Percentiles rank a stretch among this genome's conserved stretches.
Evolutionary conservation across 345 rosid genomes (phyloP).

Genomic region (Salix exigua): DNA sequence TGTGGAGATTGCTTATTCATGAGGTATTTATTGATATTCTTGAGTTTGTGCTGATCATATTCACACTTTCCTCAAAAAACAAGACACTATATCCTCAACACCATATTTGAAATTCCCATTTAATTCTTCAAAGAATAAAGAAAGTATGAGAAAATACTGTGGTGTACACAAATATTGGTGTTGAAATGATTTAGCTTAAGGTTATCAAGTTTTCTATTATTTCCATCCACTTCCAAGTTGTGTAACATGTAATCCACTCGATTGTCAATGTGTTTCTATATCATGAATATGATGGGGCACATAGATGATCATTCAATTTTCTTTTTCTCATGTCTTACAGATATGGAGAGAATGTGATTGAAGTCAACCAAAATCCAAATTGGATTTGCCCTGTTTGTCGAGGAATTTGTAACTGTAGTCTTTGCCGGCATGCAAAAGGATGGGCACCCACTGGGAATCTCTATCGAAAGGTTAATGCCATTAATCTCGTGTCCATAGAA

Average conservation of each 20-base stretch:
- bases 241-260: neutral
- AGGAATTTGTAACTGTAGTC: slow-evolving; percentile 38
- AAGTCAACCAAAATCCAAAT: slow-evolving; percentile 26
- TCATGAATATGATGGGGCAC: neutral
- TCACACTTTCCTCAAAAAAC: too few relatives aligned
- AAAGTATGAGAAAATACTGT: neutral
- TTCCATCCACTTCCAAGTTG: neutral
- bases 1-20: slow-evolving; percentile 40
- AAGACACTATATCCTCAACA: too few relatives aligned
- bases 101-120: too few relatives aligned
- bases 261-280: neutral
- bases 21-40: slow-evolving; percentile 18
- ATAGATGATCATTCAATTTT: neutral
- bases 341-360: slow-evolving; percentile 39
- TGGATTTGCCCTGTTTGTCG: slow-evolving; percentile 47
- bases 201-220: too few relatives aligned
- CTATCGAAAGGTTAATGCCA: slow-evolving; percentile 24
- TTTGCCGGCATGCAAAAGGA: slow-evolving; percentile 30
- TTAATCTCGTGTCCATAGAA: neutral
- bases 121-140: too few relatives aligned
- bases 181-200: neutral
- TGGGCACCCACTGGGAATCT: slow-evolving; percentile 32
- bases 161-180: neutral
- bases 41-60: too few relatives aligned
- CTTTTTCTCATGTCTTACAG: slow-evolving; percentile 14